phyloP scores from a whole-genome alignment of 306 rosid genomes.

The Fragaria iinumae region DNA sequence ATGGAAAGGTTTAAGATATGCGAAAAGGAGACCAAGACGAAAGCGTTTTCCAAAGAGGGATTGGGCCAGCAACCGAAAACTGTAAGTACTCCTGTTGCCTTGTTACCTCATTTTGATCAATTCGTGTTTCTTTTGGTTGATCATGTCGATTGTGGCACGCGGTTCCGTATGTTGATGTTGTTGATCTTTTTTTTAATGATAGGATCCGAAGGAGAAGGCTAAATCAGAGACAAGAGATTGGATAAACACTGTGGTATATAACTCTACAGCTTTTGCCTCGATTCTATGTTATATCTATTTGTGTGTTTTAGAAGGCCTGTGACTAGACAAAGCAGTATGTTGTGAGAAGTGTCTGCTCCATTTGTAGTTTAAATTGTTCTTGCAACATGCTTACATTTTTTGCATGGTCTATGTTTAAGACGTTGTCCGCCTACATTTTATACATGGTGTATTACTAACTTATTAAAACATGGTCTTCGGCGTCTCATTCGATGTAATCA shows the following conservation, averaged over 20 bases:
- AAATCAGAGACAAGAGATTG: slow-evolving; percentile 97
- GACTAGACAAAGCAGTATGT: slow-evolving; percentile 1
- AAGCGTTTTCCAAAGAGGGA: slow-evolving; percentile 98
- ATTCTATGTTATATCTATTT: slow-evolving; percentile 1
- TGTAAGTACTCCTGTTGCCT: slow-evolving; percentile 42
- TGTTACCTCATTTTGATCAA: slow-evolving; percentile 4
- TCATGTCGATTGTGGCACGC: neutral
- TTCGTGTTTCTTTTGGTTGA: neutral
- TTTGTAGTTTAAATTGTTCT: neutral
- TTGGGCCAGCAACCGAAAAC: slow-evolving; percentile 97
- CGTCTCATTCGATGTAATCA: neutral
- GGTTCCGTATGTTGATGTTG: neutral
- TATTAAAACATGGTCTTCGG: neutral
- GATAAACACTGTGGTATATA: slow-evolving; percentile 92
- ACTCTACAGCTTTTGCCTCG: slow-evolving; percentile 22
- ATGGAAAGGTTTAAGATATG: slow-evolving; percentile 91
- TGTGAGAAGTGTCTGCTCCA: neutral
- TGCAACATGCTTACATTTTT: neutral
- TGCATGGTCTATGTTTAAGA: neutral
- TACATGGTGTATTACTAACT: neutral
- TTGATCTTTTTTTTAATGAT: slow-evolving; percentile 19
- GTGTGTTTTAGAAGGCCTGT: slow-evolving; percentile 28
- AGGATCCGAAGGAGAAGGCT: slow-evolving; percentile 99
- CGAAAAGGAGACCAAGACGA: slow-evolving; percentile 96
- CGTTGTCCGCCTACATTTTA: neutral